Conservation (phyloP, 345 rosid species). For the Kandelia obovata region DNA sequence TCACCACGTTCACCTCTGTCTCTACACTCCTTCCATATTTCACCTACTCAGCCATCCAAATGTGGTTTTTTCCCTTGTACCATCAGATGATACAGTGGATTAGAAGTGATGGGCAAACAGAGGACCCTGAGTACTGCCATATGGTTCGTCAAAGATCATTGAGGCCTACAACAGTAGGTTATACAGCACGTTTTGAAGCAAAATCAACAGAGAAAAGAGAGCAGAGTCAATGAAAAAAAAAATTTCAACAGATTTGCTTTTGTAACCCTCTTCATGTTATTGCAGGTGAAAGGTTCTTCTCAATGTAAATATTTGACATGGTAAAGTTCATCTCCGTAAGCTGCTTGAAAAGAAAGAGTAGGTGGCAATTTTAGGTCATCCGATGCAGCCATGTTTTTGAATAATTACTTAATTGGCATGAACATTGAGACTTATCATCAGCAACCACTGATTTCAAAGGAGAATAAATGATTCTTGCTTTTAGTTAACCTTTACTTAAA, state of each 20-base stretch:
- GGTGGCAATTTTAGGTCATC: not conserved
- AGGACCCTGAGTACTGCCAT: constrained; percentile 78
- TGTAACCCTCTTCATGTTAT: not conserved
- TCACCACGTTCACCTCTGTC: constrained; percentile 52
- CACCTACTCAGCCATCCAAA: constrained; percentile 55
- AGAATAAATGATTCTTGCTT: too few relatives aligned
- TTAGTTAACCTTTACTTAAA: too few relatives aligned
- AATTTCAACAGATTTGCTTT: not conserved
- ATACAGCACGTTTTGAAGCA: constrained; percentile 61
- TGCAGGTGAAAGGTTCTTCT: constrained; percentile 1
- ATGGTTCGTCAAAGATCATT: constrained; percentile 82
- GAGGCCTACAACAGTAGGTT: constrained; percentile 74
- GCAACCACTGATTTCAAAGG: too few relatives aligned
- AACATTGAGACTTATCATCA: too few relatives aligned
- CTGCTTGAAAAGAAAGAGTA: constrained; percentile 11
- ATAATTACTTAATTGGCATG: not conserved
- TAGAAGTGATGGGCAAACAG: constrained; percentile 60
- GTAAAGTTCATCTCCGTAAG: not conserved
- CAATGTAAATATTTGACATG: constrained; percentile 16
- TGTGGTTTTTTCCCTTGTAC: constrained; percentile 78
- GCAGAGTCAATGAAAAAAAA: constrained; percentile 9
- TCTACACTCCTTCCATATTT: constrained; percentile 68
- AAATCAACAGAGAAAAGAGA: constrained; percentile 15
- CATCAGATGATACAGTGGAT: constrained; percentile 97
- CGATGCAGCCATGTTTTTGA: not conserved